phyloP scores from a whole-genome alignment of 1,284 basidiomycete genomes.

The Sphaerobolus stellatus region DNA sequence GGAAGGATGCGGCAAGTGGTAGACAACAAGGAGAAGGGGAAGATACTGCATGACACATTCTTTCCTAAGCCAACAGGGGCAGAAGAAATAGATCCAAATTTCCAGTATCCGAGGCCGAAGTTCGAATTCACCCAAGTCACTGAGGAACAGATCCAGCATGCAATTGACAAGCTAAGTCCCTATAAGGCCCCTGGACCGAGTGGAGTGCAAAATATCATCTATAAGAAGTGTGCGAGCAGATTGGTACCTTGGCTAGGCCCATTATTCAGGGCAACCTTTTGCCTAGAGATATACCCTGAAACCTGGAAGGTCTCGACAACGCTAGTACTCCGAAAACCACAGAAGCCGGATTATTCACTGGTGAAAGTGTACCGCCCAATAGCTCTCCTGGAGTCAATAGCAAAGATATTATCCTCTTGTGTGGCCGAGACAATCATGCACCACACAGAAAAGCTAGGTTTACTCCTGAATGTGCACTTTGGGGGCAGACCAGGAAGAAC shows the following conservation, averaged over 20 bases:
- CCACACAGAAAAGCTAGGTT: conserved; percentile 3
- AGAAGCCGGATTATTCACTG: conserved; percentile 12
- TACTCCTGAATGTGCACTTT: conserved; percentile 13
- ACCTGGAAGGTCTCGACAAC: conserved; percentile 8
- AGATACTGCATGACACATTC: not conserved
- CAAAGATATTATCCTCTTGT: conserved; percentile 1
- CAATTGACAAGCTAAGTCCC: conserved; percentile 9
- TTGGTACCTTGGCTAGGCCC: conserved; percentile 1
- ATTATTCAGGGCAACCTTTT: conserved; percentile 6
- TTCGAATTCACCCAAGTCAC: not conserved
- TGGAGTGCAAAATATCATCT: conserved; percentile 16
- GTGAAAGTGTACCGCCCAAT: conserved; percentile 17
- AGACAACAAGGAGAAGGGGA: not conserved
- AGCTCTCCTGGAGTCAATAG: conserved; percentile 13
- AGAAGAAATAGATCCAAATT: not conserved
- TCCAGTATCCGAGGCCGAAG: not conserved
- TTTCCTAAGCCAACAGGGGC: not conserved
- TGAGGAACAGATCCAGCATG: conserved; percentile 1
- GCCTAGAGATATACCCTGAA: conserved; percentile 5
- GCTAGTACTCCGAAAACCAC: conserved; percentile 14
- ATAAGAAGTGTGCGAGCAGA: not conserved
- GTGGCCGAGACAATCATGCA: not conserved
- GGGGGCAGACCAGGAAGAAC: conserved; percentile 12
- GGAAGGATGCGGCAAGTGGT: not conserved
- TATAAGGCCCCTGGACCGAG: conserved; percentile 19